phyloP scores from a whole-genome alignment of 208 protist species.

The Wallacemonas sp. region DNA sequence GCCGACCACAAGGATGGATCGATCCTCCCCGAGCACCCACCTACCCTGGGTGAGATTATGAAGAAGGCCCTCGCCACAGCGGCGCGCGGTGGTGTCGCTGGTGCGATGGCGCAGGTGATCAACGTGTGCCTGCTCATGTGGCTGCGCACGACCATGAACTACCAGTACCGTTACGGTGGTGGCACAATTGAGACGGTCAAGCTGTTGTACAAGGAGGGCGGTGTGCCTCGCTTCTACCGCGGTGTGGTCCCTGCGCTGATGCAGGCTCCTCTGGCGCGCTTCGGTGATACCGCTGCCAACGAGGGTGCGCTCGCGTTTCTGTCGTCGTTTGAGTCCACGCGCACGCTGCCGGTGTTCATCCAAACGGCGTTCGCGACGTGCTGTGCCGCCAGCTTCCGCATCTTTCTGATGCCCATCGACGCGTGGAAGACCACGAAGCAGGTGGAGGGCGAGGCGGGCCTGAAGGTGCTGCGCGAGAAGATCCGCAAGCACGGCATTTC shows the following conservation, averaged over 20 bases:
- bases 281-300: conserved; percentile 26
- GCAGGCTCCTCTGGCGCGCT: conserved; percentile 22
- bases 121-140: conserved; percentile 29
- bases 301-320: conserved; percentile 22
- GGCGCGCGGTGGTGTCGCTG: conserved; percentile 17
- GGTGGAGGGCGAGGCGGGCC: conserved; percentile 20
- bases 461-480: conserved; percentile 17
- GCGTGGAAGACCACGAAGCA: conserved; percentile 33
- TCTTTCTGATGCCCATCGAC: conserved; percentile 26
- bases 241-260: conserved; percentile 23
- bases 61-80: conserved; percentile 6
- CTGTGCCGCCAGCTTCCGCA: conserved; percentile 22
- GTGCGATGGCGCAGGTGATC: conserved; percentile 21
- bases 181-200: conserved; percentile 11
- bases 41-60: conserved; percentile 14
- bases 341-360: conserved; percentile 9
- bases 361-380: conserved; percentile 21
- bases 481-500: conserved; percentile 21
- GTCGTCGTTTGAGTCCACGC: conserved; percentile 14
- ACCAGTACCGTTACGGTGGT: conserved; percentile 28
- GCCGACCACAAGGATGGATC: neutral
- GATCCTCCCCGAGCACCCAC: conserved; percentile 1
- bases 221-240: conserved; percentile 26
- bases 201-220: conserved; percentile 21
- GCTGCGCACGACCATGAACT: conserved; percentile 29